These are phyloP conservation scores for Nicotiana obtusifolia DNA, from an alignment of 257 asterid genomes.

Conservation along the genomic window DNA sequence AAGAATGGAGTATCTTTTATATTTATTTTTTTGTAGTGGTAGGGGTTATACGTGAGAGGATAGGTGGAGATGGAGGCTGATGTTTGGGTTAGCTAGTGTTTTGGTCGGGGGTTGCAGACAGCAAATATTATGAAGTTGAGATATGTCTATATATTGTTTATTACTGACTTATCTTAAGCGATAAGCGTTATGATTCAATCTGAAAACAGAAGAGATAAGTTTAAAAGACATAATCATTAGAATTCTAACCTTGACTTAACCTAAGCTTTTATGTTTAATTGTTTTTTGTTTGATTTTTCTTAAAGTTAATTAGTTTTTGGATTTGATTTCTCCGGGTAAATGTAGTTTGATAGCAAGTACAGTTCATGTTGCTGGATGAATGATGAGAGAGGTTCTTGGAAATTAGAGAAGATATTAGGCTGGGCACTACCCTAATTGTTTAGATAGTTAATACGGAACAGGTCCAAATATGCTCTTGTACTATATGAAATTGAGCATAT, in stretches of 20 bases:
- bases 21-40: background rate
- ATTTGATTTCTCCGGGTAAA: background rate
- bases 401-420: background rate
- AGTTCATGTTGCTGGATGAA: background rate
- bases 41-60: background rate
- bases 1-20: too few species aligned
- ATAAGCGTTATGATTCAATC: background rate
- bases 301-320: background rate
- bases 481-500: too few species aligned
- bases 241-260: background rate
- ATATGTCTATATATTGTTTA: background rate
- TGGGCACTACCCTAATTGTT: background rate
- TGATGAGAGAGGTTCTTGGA: background rate
- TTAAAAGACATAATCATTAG: background rate
- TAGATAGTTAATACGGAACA: background rate
- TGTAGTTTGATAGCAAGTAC: background rate
- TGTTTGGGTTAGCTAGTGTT: background rate
- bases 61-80: background rate
- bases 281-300: background rate
- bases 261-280: background rate
- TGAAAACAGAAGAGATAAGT: background rate
- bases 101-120: background rate
- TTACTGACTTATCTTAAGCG: background rate
- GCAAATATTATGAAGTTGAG: background rate
- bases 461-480: too few species aligned